A percentile compares a stretch with the other conserved stretches of the same genome.
Conservation (phyloP, 148 eudicot genomes). For the Beta vulgaris region DNA sequence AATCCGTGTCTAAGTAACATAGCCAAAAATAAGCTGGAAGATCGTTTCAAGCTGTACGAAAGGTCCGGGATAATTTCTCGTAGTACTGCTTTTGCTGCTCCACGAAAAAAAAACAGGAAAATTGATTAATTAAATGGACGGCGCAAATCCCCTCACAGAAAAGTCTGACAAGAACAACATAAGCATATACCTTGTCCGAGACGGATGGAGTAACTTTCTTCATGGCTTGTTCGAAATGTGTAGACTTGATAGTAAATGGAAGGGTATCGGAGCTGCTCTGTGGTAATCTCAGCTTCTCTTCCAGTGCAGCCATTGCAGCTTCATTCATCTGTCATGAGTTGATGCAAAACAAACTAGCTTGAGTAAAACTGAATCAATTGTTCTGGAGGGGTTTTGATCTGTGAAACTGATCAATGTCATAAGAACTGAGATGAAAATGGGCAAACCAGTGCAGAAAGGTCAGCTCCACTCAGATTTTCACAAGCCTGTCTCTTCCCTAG, state of each 20-base stretch:
- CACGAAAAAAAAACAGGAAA: not conserved
- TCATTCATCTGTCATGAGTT: conserved; percentile 55
- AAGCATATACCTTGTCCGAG: conserved; percentile 37
- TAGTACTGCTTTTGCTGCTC: conserved; percentile 30
- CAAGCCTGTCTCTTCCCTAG: conserved; percentile 51
- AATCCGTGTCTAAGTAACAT: too few species aligned
- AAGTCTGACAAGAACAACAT: not conserved
- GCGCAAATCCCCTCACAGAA: not conserved
- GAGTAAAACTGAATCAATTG: not conserved
- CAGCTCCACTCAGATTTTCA: conserved; percentile 80
- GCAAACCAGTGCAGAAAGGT: conserved; percentile 76
- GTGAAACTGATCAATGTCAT: not conserved
- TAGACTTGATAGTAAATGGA: conserved; percentile 30
- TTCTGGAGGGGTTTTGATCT: not conserved
- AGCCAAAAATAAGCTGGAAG: too few species aligned
- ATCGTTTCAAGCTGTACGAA: conserved; percentile 15
- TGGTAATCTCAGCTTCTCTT: conserved; percentile 39
- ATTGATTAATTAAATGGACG: not conserved
- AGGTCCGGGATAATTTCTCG: conserved; percentile 23
- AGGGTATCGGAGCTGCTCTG: not conserved
- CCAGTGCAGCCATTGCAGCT: conserved; percentile 71
- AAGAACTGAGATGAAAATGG: not conserved
- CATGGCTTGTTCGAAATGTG: conserved; percentile 39
- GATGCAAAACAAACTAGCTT: not conserved
- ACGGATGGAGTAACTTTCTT: conserved; percentile 40